A percentile compares a stretch with the other conserved stretches of the same genome.
phyloP scores from a whole-genome alignment of 1,139 yeast species.

The Protomyces inouyei region DNA sequence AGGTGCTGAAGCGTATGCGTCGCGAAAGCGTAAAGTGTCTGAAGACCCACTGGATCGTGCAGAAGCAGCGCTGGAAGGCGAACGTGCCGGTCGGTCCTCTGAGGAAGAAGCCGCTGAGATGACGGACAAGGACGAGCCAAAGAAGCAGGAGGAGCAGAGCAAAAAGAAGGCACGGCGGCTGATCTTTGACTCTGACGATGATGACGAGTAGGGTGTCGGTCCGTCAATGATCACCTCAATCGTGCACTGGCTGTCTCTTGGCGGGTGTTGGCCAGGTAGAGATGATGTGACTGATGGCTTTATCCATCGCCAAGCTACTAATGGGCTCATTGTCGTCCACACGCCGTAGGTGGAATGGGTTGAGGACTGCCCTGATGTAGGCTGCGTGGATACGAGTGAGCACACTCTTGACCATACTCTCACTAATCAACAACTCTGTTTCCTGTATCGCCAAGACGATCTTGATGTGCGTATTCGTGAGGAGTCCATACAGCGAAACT shows the following conservation, averaged over 20 bases:
- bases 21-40: constrained; percentile 28
- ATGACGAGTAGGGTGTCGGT: neutral
- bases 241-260: neutral
- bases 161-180: neutral
- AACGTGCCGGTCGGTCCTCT: constrained; percentile 28
- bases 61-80: constrained; percentile 34
- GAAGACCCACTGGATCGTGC: constrained; percentile 35
- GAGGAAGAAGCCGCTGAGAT: constrained; percentile 36
- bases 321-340: constrained; percentile 25
- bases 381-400: constrained; percentile 7
- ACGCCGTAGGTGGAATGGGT: constrained; percentile 18
- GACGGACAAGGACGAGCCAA: constrained; percentile 34
- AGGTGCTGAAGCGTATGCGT: constrained; percentile 50
- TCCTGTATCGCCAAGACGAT: constrained; percentile 33
- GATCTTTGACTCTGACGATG: neutral
- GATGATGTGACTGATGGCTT: constrained; percentile 12
- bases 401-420: constrained; percentile 1
- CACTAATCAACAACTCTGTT: neutral
- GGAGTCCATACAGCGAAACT: constrained; percentile 43
- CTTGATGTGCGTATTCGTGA: constrained; percentile 43
- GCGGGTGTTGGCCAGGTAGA: constrained; percentile 3
- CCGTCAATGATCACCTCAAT: neutral
- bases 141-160: neutral
- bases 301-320: constrained; percentile 7
- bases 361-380: constrained; percentile 17